Conservation (phyloP, 306 rosid species). For the Cercis canadensis region DNA sequence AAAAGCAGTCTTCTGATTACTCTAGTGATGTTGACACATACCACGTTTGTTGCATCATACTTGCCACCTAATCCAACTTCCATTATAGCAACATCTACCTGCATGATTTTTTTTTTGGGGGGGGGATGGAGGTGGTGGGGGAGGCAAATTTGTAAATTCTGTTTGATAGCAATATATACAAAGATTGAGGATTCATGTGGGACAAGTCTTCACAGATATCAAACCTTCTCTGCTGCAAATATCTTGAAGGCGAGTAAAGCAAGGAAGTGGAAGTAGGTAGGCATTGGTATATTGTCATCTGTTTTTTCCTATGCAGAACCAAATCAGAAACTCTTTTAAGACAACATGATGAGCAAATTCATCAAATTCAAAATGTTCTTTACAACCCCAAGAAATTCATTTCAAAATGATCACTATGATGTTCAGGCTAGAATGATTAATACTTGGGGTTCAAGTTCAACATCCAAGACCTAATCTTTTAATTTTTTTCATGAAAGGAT, state of each 20-base stretch:
- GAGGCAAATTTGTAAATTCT: constrained; percentile 26
- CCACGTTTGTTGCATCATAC: constrained; percentile 94
- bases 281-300: constrained; percentile 76
- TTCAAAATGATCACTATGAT: constrained; percentile 26
- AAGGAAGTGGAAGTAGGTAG: constrained; percentile 85
- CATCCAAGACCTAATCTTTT: not conserved
- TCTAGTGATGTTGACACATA: constrained; percentile 37
- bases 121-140: too few relatives aligned
- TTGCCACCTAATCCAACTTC: constrained; percentile 95
- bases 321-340: constrained; percentile 31
- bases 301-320: constrained; percentile 60
- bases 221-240: constrained; percentile 86
- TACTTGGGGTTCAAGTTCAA: not conserved
- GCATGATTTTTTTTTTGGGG: too few relatives aligned
- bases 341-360: constrained; percentile 18
- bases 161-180: not conserved
- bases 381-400: not conserved
- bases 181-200: not conserved
- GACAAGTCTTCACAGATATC: constrained; percentile 32
- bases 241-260: constrained; percentile 94
- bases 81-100: constrained; percentile 87
- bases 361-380: not conserved
- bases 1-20: not conserved
- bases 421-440: constrained; percentile 2
- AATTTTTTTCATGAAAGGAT: constrained; percentile 7